phyloP scores from a whole-genome alignment of 768 basidiomycete species.

The Lactarius psammicola region DNA sequence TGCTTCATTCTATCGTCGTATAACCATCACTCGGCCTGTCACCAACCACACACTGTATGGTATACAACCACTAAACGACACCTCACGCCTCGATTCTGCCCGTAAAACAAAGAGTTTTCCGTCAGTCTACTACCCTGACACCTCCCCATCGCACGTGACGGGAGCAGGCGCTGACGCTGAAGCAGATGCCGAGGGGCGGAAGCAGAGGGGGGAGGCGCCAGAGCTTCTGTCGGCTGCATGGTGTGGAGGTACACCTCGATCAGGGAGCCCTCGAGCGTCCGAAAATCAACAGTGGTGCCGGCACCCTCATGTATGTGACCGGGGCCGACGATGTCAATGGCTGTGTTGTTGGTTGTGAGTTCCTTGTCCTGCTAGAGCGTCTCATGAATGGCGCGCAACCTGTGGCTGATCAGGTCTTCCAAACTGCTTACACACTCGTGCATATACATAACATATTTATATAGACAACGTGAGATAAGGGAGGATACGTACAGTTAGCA shows the following conservation, averaged over 20 bases:
- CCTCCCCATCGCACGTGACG: constrained; percentile 63
- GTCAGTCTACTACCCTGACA: constrained; percentile 56
- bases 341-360: constrained; percentile 89
- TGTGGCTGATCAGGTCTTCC: constrained; percentile 88
- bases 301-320: constrained; percentile 54
- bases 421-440: constrained; percentile 70
- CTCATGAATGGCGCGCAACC: constrained; percentile 91
- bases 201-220: constrained; percentile 42
- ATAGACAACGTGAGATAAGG: constrained; percentile 3
- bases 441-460: not conserved
- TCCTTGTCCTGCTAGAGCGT: constrained; percentile 99
- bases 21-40: too few species aligned
- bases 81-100: constrained; percentile 5
- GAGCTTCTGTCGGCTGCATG: too few species aligned
- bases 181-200: constrained; percentile 27
- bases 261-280: constrained; percentile 75
- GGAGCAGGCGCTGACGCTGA: constrained; percentile 26
- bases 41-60: too few species aligned
- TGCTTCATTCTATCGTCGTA: too few species aligned
- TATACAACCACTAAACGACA: too few species aligned
- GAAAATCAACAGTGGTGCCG: constrained; percentile 57
- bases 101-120: too few species aligned
- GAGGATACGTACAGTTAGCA: constrained; percentile 61
- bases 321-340: constrained; percentile 88
- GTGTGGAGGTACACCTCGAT: too few species aligned